Conservation (phyloP, 169 alveolate genomes). For the Cryptosporidium muris region DNA sequence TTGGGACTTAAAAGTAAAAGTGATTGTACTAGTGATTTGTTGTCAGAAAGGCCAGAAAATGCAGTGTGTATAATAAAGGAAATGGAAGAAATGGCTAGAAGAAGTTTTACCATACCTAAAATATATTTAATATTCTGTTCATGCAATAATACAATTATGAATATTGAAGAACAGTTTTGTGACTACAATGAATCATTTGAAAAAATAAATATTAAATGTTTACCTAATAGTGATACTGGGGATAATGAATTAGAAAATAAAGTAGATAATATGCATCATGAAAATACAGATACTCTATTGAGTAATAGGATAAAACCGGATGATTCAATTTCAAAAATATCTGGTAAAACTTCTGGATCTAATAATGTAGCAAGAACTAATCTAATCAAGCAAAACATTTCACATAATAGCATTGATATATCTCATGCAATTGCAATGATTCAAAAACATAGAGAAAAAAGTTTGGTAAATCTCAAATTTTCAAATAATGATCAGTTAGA, state of each 20-base stretch:
- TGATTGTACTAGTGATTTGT: background rate
- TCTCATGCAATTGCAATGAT: conserved; percentile 71
- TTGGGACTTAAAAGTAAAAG: conserved; percentile 7
- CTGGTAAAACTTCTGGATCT: conserved; percentile 29
- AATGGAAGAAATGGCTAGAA: conserved; percentile 63
- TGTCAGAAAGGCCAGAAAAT: conserved; percentile 5
- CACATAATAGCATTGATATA: conserved; percentile 22
- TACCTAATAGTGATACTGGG: background rate
- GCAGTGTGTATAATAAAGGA: conserved; percentile 5
- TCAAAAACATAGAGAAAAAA: conserved; percentile 33
- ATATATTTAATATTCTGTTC: conserved; percentile 44
- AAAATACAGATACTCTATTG: conserved; percentile 2
- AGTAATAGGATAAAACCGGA: conserved; percentile 17
- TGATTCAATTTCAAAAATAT: conserved; percentile 53
- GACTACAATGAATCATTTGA: background rate
- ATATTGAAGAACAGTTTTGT: conserved; percentile 54
- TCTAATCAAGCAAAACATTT: conserved; percentile 37
- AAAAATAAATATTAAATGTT: background rate
- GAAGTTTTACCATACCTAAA: conserved; percentile 42
- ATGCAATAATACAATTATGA: conserved; percentile 38
- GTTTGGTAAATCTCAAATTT: background rate
- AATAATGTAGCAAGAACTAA: conserved; percentile 39
- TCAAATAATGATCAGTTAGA: background rate
- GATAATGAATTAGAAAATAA: background rate
- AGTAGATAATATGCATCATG: background rate